These are phyloP conservation scores for Camelina laxa DNA, from an alignment of 345 rosid species.

Conservation along the genomic window DNA sequence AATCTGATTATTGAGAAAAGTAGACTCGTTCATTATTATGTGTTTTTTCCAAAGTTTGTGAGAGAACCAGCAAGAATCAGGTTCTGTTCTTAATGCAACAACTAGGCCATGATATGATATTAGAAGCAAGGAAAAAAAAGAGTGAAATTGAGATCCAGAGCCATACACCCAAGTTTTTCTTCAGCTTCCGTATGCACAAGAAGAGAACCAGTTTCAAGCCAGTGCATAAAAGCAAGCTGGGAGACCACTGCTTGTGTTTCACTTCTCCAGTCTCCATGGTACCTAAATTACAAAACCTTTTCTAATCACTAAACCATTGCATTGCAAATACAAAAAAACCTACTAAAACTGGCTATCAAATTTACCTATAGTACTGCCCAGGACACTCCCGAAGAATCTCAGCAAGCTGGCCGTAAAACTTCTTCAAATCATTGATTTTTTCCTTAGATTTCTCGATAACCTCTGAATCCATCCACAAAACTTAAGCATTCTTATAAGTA, in stretches of 20 bases:
- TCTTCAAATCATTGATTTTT: conserved; percentile 62
- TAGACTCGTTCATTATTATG: not conserved
- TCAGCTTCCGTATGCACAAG: conserved; percentile 75
- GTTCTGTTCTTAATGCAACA: not conserved
- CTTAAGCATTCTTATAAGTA: not conserved
- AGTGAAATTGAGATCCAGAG: conserved; percentile 13
- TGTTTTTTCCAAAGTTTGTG: not conserved
- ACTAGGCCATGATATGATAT: not conserved
- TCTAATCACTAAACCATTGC: conserved; percentile 8
- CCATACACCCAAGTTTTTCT: conserved; percentile 85
- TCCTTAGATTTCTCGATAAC: conserved; percentile 68
- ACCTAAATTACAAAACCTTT: conserved; percentile 52
- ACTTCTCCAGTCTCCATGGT: conserved; percentile 94
- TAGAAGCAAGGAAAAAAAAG: not conserved
- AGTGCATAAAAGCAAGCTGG: conserved; percentile 83
- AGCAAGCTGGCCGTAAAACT: conserved; percentile 61
- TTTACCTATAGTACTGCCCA: conserved; percentile 82
- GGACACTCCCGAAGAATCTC: conserved; percentile 61
- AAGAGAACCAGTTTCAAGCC: conserved; percentile 86
- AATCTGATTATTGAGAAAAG: not conserved
- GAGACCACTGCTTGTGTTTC: conserved; percentile 92
- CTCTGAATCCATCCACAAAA: conserved; percentile 53
- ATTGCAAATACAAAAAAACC: not conserved
- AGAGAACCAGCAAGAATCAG: not conserved
- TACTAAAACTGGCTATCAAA: not conserved